Evolutionary conservation across 768 basidiomycete genomes (phyloP).

Genomic region (Agaricus subrufescens): DNA sequence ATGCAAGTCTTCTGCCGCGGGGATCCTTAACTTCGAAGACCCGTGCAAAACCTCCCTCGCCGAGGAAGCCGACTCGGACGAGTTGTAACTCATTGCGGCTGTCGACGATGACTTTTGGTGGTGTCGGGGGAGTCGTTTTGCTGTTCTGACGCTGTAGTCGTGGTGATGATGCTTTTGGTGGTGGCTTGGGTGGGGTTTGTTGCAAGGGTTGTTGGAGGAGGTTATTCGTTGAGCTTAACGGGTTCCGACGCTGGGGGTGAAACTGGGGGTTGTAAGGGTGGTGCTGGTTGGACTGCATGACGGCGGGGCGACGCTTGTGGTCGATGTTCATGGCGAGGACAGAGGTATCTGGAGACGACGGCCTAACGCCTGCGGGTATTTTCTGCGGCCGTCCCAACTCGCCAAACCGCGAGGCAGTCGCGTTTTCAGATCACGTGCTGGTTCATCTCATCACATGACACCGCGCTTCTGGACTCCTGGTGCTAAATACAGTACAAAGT

Average conservation of each 20-base stretch:
- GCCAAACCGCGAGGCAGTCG: constrained; percentile 9
- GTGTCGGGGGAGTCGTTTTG: constrained; percentile 77
- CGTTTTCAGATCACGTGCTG: constrained; percentile 10
- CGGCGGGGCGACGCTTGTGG: constrained; percentile 7
- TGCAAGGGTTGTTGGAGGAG: constrained; percentile 13
- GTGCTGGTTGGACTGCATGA: constrained; percentile 14
- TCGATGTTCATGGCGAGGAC: constrained; percentile 1
- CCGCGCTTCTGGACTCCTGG: too few relatives aligned
- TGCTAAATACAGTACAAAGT: too few relatives aligned
- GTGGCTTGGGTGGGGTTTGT: constrained; percentile 28
- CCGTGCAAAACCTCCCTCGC: constrained; percentile 96
- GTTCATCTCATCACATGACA: constrained; percentile 8
- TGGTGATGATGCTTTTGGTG: constrained; percentile 44
- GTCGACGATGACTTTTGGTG: constrained; percentile 72
- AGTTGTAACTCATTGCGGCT: constrained; percentile 53
- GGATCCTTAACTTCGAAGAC: constrained; percentile 91
- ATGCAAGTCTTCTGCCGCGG: constrained; percentile 63
- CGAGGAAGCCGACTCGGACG: constrained; percentile 76
- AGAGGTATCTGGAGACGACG: constrained; percentile 3
- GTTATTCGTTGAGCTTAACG: constrained; percentile 10
- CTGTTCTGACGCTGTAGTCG: constrained; percentile 79
- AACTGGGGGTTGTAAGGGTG: constrained; percentile 7
- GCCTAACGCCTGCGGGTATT: constrained; percentile 11
- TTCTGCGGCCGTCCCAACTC: background rate
- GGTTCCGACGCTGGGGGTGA: constrained; percentile 7